Evolutionary conservation across 352 stramenopile species (phyloP), one percentile per base, ranked within the genome.

Genomic region (Proteromonas lacertae): DNA sequence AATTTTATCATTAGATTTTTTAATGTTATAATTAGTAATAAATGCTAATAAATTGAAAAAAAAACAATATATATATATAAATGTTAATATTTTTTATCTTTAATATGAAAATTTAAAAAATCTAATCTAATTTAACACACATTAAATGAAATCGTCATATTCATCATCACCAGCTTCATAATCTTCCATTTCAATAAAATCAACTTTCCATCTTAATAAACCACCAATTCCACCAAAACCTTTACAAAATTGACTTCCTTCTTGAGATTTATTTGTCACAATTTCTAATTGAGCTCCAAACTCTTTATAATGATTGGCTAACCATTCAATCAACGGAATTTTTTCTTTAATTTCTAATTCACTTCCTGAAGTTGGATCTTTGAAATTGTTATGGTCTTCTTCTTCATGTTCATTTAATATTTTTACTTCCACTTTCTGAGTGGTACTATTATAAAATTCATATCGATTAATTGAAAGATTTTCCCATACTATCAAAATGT

Each of bases 401-500:
- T 77, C 62, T 20, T 62, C 58, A 5, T 38, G 74, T n/a, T 86
- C 50, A 47, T 78, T 57, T 20, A 75, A 47, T 25, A 78, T 52
- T 17, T 53, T 69, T 46, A 88, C 72, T 17, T 64, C 63, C n/a
- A n/a, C n/a, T n/a, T n/a, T n/a, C 1, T 13, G 4, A 12, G 58
- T 58, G 3, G 82, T 89, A 7, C 59, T 58, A 36, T 81, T 72
- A 25, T 76, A 67, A 41, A 95, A 55, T 35, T 71, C 64, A 36
- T 87, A 69, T 35, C 84, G 71, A 52, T 89, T 65, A 41, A 90
- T 61, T 31, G 87, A 74, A 34, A 98, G 57, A 43, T 96, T 92
- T 47, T 99, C 87, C 78, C 80, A 99, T 26, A 99, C 62, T 40
- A 99, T 93, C n/a, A 99, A 59, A 42, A 81, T 93, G 65, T 99